Percentiles rank a stretch among this genome's conserved stretches.
These are phyloP conservation scores for Diaporthe sp. DNA, from an alignment of 2,329 filamentous ascomycete genomes.

Conservation along the genomic window DNA sequence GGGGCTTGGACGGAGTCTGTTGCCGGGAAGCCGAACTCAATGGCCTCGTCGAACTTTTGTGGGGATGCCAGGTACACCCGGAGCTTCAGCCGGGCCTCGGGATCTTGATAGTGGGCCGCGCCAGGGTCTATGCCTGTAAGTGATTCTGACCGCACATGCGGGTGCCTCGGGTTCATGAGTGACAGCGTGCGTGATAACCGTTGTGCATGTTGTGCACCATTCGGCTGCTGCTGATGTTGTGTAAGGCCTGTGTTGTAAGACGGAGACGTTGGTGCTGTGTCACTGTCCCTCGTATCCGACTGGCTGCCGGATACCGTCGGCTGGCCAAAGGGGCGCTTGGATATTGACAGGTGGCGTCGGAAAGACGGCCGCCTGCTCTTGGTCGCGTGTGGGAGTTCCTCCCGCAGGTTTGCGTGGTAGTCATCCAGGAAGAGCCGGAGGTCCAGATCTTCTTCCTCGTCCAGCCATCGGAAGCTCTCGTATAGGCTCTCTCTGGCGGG, in stretches of 20 bases:
- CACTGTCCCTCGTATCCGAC: slow-evolving; percentile 59
- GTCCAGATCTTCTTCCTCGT: slow-evolving; percentile 80
- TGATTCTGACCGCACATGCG: slow-evolving; percentile 59
- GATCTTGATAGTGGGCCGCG: slow-evolving; percentile 90
- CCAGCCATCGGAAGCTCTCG: slow-evolving; percentile 80
- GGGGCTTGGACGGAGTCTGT: slow-evolving; percentile 59
- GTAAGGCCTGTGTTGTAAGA: slow-evolving; percentile 45
- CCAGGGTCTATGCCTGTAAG: slow-evolving; percentile 74
- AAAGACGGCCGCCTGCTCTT: slow-evolving; percentile 72
- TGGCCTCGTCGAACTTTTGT: slow-evolving; percentile 94
- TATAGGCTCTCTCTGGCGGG: slow-evolving; percentile 68
- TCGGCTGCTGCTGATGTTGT: slow-evolving; percentile 37
- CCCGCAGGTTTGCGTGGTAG: slow-evolving; percentile 75
- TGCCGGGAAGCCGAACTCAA: slow-evolving; percentile 92
- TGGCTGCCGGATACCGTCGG: slow-evolving; percentile 63
- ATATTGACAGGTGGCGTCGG: slow-evolving; percentile 79
- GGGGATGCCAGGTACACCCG: slow-evolving; percentile 89
- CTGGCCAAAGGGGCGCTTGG: slow-evolving; percentile 74
- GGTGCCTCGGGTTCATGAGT: slow-evolving; percentile 63
- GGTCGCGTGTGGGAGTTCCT: slow-evolving; percentile 59
- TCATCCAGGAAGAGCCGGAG: slow-evolving; percentile 77
- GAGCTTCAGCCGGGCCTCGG: slow-evolving; percentile 87
- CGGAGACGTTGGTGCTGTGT: slow-evolving; percentile 48
- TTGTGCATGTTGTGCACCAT: slow-evolving; percentile 56
- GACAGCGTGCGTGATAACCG: slow-evolving; percentile 70